phyloP scores from a whole-genome alignment of 2,329 filamentous ascomycete species.

The Geosmithia morbida region DNA sequence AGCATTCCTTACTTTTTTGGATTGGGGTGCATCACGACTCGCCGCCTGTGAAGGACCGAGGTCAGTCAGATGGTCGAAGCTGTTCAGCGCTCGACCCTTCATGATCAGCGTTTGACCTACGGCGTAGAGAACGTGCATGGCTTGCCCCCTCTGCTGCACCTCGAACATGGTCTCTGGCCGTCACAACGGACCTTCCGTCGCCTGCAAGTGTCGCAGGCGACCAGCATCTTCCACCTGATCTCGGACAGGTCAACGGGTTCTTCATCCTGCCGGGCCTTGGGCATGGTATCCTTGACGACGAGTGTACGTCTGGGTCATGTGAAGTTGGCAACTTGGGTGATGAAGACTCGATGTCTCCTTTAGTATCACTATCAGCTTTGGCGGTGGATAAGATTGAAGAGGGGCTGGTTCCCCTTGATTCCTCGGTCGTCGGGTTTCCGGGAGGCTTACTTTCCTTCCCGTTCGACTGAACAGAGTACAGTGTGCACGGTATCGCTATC shows the following conservation, averaged over 20 bases:
- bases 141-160: background rate
- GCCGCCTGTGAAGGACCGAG: background rate
- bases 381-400: too few relatives aligned
- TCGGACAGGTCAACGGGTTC: background rate
- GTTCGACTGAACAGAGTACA: too few relatives aligned
- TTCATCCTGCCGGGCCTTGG: background rate
- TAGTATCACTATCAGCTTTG: too few relatives aligned
- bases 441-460: too few relatives aligned
- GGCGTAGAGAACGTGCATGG: background rate
- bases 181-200: background rate
- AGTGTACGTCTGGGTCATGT: too few relatives aligned
- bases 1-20: background rate
- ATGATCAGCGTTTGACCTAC: background rate
- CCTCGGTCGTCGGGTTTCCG: too few relatives aligned
- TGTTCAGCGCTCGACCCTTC: too few relatives aligned
- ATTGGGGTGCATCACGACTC: background rate
- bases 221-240: background rate
- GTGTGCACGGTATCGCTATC: too few relatives aligned
- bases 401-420: too few relatives aligned
- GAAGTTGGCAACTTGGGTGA: too few relatives aligned
- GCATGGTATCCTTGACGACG: background rate
- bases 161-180: background rate
- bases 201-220: background rate
- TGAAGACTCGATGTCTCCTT: too few relatives aligned
- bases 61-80: too few relatives aligned